Evolutionary conservation across 768 basidiomycete genomes (phyloP).

Genomic region (Boletales sp.): DNA sequence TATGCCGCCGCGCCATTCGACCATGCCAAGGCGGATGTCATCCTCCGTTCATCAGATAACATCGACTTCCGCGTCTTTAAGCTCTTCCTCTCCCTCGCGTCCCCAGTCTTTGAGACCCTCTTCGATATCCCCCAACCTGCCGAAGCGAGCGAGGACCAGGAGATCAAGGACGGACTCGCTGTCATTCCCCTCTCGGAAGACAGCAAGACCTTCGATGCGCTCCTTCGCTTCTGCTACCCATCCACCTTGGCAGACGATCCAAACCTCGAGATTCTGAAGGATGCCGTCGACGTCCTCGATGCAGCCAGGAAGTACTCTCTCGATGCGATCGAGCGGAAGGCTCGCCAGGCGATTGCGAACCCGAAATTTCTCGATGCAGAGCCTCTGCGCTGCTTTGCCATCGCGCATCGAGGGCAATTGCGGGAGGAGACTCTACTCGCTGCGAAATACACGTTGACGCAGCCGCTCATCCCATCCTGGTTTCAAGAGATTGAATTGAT

Average conservation of each 20-base stretch:
- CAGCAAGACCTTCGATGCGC: slow-evolving; percentile 19
- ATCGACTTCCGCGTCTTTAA: slow-evolving; percentile 32
- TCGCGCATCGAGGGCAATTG: slow-evolving; percentile 25
- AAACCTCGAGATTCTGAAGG: slow-evolving; percentile 7
- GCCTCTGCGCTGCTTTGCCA: slow-evolving; percentile 30
- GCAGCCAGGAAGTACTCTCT: slow-evolving; percentile 18
- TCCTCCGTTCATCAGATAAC: slow-evolving; percentile 25
- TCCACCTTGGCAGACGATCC: slow-evolving; percentile 21
- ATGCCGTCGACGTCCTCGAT: slow-evolving; percentile 6
- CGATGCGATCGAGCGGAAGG: slow-evolving; percentile 11
- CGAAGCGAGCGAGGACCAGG: slow-evolving; percentile 3
- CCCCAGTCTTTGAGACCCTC: slow-evolving; percentile 32
- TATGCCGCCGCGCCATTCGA: slow-evolving; percentile 20
- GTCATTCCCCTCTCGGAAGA: slow-evolving; percentile 20
- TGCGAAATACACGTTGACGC: slow-evolving; percentile 25
- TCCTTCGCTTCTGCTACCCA: slow-evolving; percentile 29
- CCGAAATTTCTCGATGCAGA: slow-evolving; percentile 16
- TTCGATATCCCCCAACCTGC: slow-evolving; percentile 29
- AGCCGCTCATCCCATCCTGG: slow-evolving; percentile 19
- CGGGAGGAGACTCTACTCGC: slow-evolving; percentile 23
- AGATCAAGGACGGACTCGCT: slow-evolving; percentile 14
- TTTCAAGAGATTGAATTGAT: slow-evolving; percentile 27
- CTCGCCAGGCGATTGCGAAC: slow-evolving; percentile 18
- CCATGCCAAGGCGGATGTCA: slow-evolving; percentile 20
- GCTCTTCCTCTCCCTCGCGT: slow-evolving; percentile 31